A percentile compares a stretch with the other conserved stretches of the same genome.
Evolutionary conservation across 164 flowering plant genomes (phyloP).

Genomic region (Aristolochia contorta): DNA sequence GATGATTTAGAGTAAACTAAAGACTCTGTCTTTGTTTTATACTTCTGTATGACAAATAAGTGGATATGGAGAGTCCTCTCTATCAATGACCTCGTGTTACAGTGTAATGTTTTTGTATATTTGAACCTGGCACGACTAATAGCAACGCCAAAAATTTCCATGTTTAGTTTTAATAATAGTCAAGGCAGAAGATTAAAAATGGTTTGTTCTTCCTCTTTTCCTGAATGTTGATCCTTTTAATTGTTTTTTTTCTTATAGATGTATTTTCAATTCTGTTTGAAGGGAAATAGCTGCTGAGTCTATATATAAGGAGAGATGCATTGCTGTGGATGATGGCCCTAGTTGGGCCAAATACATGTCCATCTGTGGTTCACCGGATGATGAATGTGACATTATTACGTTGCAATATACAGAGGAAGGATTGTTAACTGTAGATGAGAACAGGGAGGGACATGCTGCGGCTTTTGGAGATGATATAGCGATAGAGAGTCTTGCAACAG

Average conservation of each 20-base stretch:
- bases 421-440: constrained; percentile 77
- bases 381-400: constrained; percentile 76
- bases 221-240: no score
- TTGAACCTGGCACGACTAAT: no score
- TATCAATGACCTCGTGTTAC: no score
- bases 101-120: no score
- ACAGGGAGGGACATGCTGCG: constrained; percentile 73
- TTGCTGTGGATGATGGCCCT: constrained; percentile 59
- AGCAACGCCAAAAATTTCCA: no score
- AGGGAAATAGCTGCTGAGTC: constrained; percentile 90
- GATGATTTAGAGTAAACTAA: no score
- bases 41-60: no score
- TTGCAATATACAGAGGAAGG: constrained; percentile 93
- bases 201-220: no score
- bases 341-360: constrained; percentile 97
- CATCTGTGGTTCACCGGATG: constrained; percentile 66
- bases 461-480: constrained; percentile 98
- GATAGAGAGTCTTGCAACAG: constrained; percentile 80
- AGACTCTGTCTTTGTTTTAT: no score
- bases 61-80: no score
- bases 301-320: constrained; percentile 81
- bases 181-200: no score
- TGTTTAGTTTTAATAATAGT: no score
- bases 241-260: background rate
- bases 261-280: constrained; percentile 14